Percentiles rank a stretch among this genome's conserved stretches.
Conservation (phyloP, 2,329 filamentous ascomycete genomes). For the Ophiostoma himal-ulmi region DNA sequence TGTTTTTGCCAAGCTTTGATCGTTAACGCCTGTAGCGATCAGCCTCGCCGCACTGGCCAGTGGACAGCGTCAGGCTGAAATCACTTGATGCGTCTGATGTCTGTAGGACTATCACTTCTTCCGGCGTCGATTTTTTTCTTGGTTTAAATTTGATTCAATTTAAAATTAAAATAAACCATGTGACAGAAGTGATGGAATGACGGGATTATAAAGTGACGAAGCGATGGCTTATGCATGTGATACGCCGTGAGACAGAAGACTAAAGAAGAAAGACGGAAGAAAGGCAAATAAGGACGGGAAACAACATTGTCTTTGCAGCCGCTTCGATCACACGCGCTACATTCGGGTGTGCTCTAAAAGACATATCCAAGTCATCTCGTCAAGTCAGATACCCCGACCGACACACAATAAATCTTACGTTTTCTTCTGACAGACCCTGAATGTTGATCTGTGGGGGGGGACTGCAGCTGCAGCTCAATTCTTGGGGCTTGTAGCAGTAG, state of each 20-base stretch:
- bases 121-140: no score
- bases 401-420: not conserved
- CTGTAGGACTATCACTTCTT: not conserved
- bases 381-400: not conserved
- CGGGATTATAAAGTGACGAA: not conserved
- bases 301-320: no score
- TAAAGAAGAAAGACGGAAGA: not conserved
- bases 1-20: not conserved
- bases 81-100: not conserved
- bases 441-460: not conserved
- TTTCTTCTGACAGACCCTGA: slow-evolving; percentile 1
- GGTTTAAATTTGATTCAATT: no score
- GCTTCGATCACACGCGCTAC: not conserved
- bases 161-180: not conserved
- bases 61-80: slow-evolving; percentile 7
- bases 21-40: not conserved
- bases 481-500: not conserved
- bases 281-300: not conserved
- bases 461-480: not conserved
- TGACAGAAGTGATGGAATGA: not conserved
- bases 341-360: not conserved
- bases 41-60: slow-evolving; percentile 6
- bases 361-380: not conserved
- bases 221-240: not conserved
- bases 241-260: not conserved